Evolutionary conservation across 768 basidiomycete species (phyloP).

Genomic region (Panaeolus cyanescens): DNA sequence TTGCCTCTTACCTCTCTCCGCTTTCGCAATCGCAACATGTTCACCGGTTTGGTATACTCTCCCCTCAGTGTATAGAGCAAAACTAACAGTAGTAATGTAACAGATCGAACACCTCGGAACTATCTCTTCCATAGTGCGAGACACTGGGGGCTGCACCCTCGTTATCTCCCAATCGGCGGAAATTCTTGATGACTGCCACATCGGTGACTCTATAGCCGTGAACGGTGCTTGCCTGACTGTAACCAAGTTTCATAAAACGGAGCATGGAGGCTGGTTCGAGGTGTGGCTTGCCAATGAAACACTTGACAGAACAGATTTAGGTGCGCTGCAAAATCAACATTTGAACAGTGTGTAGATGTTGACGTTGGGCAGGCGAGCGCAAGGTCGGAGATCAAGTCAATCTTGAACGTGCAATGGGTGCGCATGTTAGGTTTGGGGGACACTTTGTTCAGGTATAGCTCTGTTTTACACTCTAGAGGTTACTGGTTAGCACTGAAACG

Average conservation of each 20-base stretch:
- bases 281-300: constrained; percentile 98
- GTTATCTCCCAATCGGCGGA: constrained; percentile 69
- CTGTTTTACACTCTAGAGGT: neutral
- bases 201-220: constrained; percentile 94
- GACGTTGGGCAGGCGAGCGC: constrained; percentile 60
- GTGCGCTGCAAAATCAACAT: constrained; percentile 36
- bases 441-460: constrained; percentile 89
- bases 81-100: constrained; percentile 8
- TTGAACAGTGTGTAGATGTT: neutral
- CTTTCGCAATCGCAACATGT: constrained; percentile 45
- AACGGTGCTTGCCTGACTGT: constrained; percentile 92
- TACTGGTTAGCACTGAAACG: neutral
- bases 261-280: constrained; percentile 79
- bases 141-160: constrained; percentile 80
- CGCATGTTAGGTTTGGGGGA: constrained; percentile 90
- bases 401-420: constrained; percentile 93
- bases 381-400: constrained; percentile 82
- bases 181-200: constrained; percentile 85
- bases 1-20: neutral
- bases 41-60: constrained; percentile 72
- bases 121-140: constrained; percentile 62
- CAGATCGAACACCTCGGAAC: constrained; percentile 91
- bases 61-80: neutral
- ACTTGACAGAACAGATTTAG: constrained; percentile 85
- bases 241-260: constrained; percentile 69